Evolutionary conservation across 164 flowering plant species (phyloP).

Genomic region (Vitis vinifera): ASM3070453v1 NC_081814.1:12024001-12024500

Average conservation of each 20-base stretch:
- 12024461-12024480: neutral
- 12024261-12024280: constrained; percentile 1
- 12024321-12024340: constrained; percentile 87
- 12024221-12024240: constrained; percentile 12
- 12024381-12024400: constrained; percentile 86
- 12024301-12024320: constrained; percentile 92
- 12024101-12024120: neutral
- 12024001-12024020: constrained; percentile 91
- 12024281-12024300: constrained; percentile 64
- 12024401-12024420: neutral
- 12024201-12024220: constrained; percentile 84
- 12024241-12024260: neutral
- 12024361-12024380: constrained; percentile 88
- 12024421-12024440: neutral
- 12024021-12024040: constrained; percentile 69
- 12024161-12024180: constrained; percentile 94
- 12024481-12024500: neutral
- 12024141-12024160: constrained; percentile 43
- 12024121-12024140: neutral
- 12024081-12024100: neutral
- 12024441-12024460: neutral
- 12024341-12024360: constrained; percentile 84
- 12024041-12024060: constrained; percentile 73
- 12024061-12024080: constrained; percentile 76
- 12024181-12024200: constrained; percentile 96